phyloP scores from a whole-genome alignment of 169 alveolate genomes.

The Plasmodium adleri region DNA sequence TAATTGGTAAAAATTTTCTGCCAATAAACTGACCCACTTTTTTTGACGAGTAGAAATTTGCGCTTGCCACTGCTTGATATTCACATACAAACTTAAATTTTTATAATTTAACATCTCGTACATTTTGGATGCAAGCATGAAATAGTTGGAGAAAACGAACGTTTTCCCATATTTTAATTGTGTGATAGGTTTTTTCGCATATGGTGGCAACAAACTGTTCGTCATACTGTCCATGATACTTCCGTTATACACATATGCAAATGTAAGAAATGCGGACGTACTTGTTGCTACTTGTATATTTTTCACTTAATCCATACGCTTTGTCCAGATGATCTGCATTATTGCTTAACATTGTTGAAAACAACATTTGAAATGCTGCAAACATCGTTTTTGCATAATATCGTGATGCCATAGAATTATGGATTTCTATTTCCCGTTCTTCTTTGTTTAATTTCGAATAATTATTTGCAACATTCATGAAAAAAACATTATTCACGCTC shows the following conservation, averaged over 20 bases:
- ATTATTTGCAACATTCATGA: slow-evolving; percentile 21
- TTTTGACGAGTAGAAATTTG: slow-evolving; percentile 16
- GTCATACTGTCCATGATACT: background rate
- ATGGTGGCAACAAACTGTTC: background rate
- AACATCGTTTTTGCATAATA: slow-evolving; percentile 29
- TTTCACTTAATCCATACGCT: background rate
- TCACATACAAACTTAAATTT: slow-evolving; percentile 31
- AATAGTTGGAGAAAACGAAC: slow-evolving; percentile 30
- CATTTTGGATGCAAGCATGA: background rate
- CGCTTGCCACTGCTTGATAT: slow-evolving; percentile 31
- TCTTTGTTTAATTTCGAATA: slow-evolving; percentile 50
- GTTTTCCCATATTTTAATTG: slow-evolving; percentile 11
- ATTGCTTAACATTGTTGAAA: background rate
- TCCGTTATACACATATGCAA: background rate
- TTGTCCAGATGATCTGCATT: background rate
- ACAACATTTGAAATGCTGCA: slow-evolving; percentile 26
- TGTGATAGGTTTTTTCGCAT: slow-evolving; percentile 10
- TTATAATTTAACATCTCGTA: slow-evolving; percentile 21
- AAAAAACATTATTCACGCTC: slow-evolving; percentile 26
- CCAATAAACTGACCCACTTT: slow-evolving; percentile 13
- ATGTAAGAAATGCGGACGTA: background rate
- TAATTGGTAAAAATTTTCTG: slow-evolving; percentile 5
- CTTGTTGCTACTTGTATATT: background rate
- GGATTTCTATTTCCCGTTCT: slow-evolving; percentile 15
- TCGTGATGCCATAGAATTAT: slow-evolving; percentile 39